Evolutionary conservation across 768 basidiomycete genomes (phyloP).

Genomic region (Psilocybe cyanescens): DNA sequence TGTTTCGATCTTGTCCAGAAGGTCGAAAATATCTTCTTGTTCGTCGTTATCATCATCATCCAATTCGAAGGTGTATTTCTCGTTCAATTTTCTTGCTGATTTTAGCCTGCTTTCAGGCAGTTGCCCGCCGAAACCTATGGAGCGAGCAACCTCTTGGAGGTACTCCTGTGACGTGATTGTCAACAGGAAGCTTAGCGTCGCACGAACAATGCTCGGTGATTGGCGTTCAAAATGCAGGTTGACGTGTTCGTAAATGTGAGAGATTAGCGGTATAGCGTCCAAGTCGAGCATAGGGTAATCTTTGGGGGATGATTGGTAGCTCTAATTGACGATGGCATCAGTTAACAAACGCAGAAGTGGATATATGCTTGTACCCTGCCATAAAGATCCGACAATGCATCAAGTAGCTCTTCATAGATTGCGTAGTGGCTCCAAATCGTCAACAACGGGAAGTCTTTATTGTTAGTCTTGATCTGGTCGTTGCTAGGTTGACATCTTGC

Average conservation of each 20-base stretch:
- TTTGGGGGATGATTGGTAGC: constrained; percentile 33
- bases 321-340: constrained; percentile 27
- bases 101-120: constrained; percentile 28
- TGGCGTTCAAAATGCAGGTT: constrained; percentile 54
- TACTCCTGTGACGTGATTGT: constrained; percentile 67
- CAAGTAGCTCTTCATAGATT: constrained; percentile 49
- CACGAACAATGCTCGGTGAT: constrained; percentile 50
- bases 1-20: constrained; percentile 38
- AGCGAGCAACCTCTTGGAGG: constrained; percentile 56
- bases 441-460: constrained; percentile 31
- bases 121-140: constrained; percentile 56
- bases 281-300: constrained; percentile 48
- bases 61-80: constrained; percentile 35
- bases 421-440: constrained; percentile 55
- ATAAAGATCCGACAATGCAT: constrained; percentile 61
- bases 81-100: constrained; percentile 26
- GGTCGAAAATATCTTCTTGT: constrained; percentile 42
- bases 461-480: constrained; percentile 19
- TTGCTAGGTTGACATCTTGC: constrained; percentile 41
- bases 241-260: constrained; percentile 62
- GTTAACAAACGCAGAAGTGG: not conserved
- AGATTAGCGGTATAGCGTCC: constrained; percentile 55
- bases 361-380: constrained; percentile 49
- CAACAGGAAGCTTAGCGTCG: constrained; percentile 70
- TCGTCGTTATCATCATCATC: constrained; percentile 43